phyloP scores from a whole-genome alignment of 495 filamentous ascomycete species.

The Lasiosphaeriaceae sp. region DNA sequence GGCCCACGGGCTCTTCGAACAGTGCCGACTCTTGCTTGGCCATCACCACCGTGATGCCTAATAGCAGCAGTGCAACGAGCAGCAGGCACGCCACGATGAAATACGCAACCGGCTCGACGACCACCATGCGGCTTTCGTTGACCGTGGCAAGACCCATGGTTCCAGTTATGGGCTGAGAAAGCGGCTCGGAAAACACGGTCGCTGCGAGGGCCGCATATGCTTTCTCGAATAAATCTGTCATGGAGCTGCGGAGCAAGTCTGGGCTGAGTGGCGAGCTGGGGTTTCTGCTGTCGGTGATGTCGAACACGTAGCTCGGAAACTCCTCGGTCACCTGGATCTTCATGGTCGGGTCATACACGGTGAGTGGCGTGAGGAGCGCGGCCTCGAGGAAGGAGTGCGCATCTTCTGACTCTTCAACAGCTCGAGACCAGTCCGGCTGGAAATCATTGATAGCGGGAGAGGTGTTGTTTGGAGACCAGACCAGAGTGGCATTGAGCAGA shows the following conservation, averaged over 20 bases:
- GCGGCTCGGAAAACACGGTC: not conserved
- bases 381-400: not conserved
- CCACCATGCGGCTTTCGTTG: not conserved
- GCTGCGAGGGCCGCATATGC: conserved; percentile 5
- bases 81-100: not conserved
- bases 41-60: not conserved
- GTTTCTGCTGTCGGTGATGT: not conserved
- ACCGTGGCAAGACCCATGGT: not conserved
- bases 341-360: not conserved
- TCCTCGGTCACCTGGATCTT: not conserved
- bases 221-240: not conserved
- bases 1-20: conserved; percentile 3
- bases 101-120: conserved; percentile 1
- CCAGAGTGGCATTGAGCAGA: not conserved
- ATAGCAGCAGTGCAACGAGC: not conserved
- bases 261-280: not conserved
- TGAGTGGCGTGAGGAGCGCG: not conserved
- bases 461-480: too few relatives aligned
- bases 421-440: too few relatives aligned
- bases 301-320: not conserved
- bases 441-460: too few relatives aligned
- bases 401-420: too few relatives aligned
- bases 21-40: not conserved
- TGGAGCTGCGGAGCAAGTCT: not conserved
- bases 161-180: not conserved